Evolutionary conservation across 768 basidiomycete genomes (phyloP).

Genomic region (Obba rivulosa): DNA sequence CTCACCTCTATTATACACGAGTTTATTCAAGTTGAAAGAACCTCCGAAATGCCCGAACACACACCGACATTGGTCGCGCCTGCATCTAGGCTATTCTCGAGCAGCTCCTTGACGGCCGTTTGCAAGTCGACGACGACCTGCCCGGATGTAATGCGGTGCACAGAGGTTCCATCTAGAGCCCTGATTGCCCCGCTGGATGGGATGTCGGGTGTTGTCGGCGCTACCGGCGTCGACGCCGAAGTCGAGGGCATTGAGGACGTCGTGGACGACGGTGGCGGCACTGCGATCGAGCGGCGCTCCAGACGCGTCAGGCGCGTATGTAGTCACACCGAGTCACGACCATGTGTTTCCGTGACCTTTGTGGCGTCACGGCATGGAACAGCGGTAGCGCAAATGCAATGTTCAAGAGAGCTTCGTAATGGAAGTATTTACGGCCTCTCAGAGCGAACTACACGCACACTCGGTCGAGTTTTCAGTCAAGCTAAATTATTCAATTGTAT

Average conservation of each 20-base stretch:
- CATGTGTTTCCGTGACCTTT: neutral
- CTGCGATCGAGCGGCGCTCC: neutral
- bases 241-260: neutral
- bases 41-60: conserved; percentile 15
- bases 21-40: neutral
- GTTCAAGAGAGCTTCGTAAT: too few species aligned
- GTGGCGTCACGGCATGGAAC: too few species aligned
- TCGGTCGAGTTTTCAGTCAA: too few species aligned
- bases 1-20: conserved; percentile 61
- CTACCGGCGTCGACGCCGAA: neutral
- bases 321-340: too few species aligned
- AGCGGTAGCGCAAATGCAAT: too few species aligned
- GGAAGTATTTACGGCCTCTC: too few species aligned
- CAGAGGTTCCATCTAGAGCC: conserved; percentile 69
- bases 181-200: conserved; percentile 26
- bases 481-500: too few species aligned
- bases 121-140: conserved; percentile 94
- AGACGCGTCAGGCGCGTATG: too few species aligned
- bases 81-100: conserved; percentile 95
- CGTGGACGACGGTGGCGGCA: neutral
- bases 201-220: neutral
- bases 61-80: conserved; percentile 81
- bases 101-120: conserved; percentile 90
- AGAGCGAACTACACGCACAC: too few species aligned
- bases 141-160: conserved; percentile 89